These are phyloP conservation scores for Phytophthora uliginosa DNA, from an alignment of 352 stramenopile species.

Conservation along the genomic window DNA sequence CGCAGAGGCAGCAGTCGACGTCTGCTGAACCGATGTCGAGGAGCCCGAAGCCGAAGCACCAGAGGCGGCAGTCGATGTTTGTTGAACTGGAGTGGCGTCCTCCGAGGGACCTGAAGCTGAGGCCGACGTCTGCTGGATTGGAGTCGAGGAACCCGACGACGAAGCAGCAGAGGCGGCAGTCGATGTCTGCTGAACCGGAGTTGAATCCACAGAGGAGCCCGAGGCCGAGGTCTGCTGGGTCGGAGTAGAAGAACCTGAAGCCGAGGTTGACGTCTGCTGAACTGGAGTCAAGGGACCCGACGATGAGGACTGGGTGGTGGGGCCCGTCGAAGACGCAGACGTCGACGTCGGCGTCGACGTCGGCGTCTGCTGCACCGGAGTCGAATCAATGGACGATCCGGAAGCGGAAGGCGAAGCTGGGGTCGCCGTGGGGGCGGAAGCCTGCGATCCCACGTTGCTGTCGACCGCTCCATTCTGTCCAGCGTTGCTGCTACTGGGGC, in stretches of 20 bases:
- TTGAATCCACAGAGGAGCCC: slow-evolving; percentile 2
- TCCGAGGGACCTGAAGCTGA: slow-evolving; percentile 1
- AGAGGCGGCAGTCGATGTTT: slow-evolving; percentile 2
- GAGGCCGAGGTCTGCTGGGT: background rate
- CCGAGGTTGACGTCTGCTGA: slow-evolving; percentile 9
- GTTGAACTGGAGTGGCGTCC: background rate
- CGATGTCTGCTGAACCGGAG: slow-evolving; percentile 2
- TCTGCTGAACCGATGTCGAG: background rate
- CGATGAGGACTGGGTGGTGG: background rate
- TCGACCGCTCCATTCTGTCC: slow-evolving; percentile 11
- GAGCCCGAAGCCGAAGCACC: slow-evolving; percentile 4
- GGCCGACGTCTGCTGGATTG: slow-evolving; percentile 6
- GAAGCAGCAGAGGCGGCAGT: slow-evolving; percentile 10
- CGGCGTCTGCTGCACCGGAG: slow-evolving; percentile 7
- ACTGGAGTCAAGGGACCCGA: background rate
- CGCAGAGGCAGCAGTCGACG: slow-evolving; percentile 2
- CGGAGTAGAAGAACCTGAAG: slow-evolving; percentile 3
- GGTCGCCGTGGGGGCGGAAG: slow-evolving; percentile 4
- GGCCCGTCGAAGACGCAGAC: background rate
- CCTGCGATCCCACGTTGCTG: slow-evolving; percentile 5
- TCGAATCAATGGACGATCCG: slow-evolving; percentile 5
- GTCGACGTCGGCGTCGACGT: slow-evolving; percentile 5
- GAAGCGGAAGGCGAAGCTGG: slow-evolving; percentile 1
- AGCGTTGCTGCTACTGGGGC: background rate
- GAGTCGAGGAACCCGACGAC: background rate